Base-by-base conservation (phyloP, 2,329 filamentous ascomycete species). In the Boeremia exigua region DNA sequence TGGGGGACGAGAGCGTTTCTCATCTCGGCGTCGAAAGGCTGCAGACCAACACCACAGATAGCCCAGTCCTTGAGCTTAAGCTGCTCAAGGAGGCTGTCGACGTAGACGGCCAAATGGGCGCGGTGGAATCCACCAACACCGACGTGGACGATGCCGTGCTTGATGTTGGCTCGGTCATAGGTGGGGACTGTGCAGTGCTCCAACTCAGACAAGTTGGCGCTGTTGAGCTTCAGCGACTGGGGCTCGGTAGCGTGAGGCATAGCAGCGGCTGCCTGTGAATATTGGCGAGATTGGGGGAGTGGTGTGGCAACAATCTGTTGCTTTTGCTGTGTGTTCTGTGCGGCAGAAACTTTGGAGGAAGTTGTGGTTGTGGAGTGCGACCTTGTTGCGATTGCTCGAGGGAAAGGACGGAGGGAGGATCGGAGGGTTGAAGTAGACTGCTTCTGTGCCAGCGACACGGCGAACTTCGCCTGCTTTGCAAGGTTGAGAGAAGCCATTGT, bases 121-220 rank as follows among this genome's bases (percentile, higher is more conserved):
- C 67, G 53, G 60, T 70, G 67, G 58, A 70, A 70, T 33, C 67
- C 67, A 39, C 67, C 67, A 29, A 70, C 67, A 44, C 67, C 67
- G 10, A 70, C 63, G 43, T 70, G 67, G 36, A 70, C 67, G 15
- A 70, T 70, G 19, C 67, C 67, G 37, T 70, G 67, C 61, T 70
- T 70, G 43, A 68, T 56, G 17, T 56, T 56, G 37, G 63, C 53
- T 19, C 67, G 53, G 25, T 70, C 52, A 51, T 70, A 70, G 12
- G 59, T 66, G 37, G 67, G 67, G 9, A 65, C 52, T 15, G 61
- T 62, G 40, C 61, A 62, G 55, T 64, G 51, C 36, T 67, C 58
- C 48, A 66, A 52, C 46, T 60, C 42, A 8, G 61, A 48, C 42
- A 68, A 34, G 54, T 67, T 68, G 44, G 60, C 47, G 46, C 43